Base-by-base conservation (phyloP, 1,284 basidiomycete species). In the Apiotrichum gamsii region DNA sequence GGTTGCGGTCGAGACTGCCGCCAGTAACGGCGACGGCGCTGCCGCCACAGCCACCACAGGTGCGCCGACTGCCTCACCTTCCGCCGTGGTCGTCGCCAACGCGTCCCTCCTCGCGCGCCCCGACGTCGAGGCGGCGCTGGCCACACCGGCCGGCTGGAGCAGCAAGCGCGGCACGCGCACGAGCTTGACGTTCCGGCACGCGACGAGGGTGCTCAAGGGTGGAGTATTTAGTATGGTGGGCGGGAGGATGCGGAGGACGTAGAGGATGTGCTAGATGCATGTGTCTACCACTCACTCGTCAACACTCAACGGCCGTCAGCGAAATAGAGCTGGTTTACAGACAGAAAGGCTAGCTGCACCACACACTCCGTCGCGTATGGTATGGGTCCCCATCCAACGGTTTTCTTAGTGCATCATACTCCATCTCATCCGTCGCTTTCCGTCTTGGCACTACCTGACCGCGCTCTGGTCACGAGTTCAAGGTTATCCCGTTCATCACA, bases 151-250 rank as follows among this genome's bases (percentile, higher is more conserved):
- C 15, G 65, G 66, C 15, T 73, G 89, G 61, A 67, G 68, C 51
- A 75, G 31, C 5, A 52, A 56, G 18, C 56, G 91, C 54, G 72
- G 72, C 8, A 78, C 78, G 24, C 74, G 91, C 60, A 80, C 86
- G 45, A 94, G 89, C 69, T 70, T 95, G 61, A 95, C 90, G 1
- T 95, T 88, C 69, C 78, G 91, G 39, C 86, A 87, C 61, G 86
- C 91, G 6, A 77, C 77, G 52, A 83, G 78, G 60, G 81, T 87
- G 15, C 64, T 72, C 25, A 72, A 69, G 49, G 69, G 64, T n/a
- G 64, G 62, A 10, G 56, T 54, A 20, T 58, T 66, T 19, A 45
- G 38, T 11, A 30, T 49, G 23, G 48, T 44, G 1, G 40, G 45
- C 1, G 50, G 47, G 0, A 48, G 42, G 39, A 36, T 48, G 16